Evolutionary conservation across 495 filamentous ascomycete genomes (phyloP), one percentile per base, ranked within the genome.

Genomic region (Penicillium antarcticum): DNA sequence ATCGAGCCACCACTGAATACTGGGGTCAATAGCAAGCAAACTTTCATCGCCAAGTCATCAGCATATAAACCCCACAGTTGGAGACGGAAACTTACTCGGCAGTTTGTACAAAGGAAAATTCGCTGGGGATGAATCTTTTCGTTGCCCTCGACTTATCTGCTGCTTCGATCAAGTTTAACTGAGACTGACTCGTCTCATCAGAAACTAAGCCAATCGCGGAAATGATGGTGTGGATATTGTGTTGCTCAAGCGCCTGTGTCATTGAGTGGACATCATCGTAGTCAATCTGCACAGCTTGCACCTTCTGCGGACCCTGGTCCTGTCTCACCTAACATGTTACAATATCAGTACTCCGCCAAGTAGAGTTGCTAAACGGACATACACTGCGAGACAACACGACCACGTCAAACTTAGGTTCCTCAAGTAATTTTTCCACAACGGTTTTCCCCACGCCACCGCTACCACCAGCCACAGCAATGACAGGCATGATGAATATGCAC

Each of bases 391-490:
- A 71, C 17, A 82, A 46, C 13, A 81, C 60, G 13, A 74, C 61
- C 11, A 80, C 64, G 17, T 72, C 36, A 48, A 78, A 68, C 45
- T 72, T 71, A 4, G 64, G 38, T 5, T 66, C 57, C 10, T 69
- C 53, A 0, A 63, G 13, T 32, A 82, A 43, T 34, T 52, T 71
- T 10, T 80, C 77, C 18, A 82, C 72, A 39, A 83, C 64, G 12
- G 76, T 74, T 41, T 70, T 71, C 6, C 80, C 80, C 14, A 83
- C 59, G 19, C 66, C 70, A 8, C 77, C 78, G 23, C 75, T 78
- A 7, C 80, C 79, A 18, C 80, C 80, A 31, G 80, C 78, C 23
- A 83, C 70, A 12, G 78, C 79, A 45, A 83, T 61, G 9, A 71
- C 56, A 3, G 65, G 48, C 80, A 80, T 49, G 18, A 5, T 24